Evolutionary conservation across 129 eudicot genomes (phyloP).

Genomic region (Logfia minima): DNA sequence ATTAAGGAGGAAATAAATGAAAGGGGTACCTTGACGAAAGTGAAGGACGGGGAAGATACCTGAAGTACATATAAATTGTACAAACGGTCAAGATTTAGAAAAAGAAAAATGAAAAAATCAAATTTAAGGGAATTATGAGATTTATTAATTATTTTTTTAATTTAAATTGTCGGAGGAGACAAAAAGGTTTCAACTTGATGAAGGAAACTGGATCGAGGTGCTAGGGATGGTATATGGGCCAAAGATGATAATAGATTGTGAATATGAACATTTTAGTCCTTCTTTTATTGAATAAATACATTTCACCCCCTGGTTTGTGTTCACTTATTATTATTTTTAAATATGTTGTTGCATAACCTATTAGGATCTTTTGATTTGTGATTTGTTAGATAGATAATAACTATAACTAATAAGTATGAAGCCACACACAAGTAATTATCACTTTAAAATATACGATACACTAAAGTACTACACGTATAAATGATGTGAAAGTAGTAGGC

Average conservation of each 20-base stretch:
- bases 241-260: slow-evolving; percentile 1
- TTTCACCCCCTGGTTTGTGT: neutral
- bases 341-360: too few species aligned
- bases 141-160: slow-evolving; percentile 2
- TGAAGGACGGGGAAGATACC: slow-evolving; percentile 49
- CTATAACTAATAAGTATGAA: too few species aligned
- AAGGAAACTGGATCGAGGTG: slow-evolving; percentile 27
- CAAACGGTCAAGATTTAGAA: slow-evolving; percentile 48
- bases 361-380: too few species aligned
- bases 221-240: slow-evolving; percentile 32
- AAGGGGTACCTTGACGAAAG: neutral
- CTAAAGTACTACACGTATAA: too few species aligned
- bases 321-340: neutral
- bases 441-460: too few species aligned
- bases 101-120: neutral
- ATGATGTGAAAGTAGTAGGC: too few species aligned
- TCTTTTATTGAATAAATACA: slow-evolving; percentile 4
- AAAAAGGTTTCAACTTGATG: slow-evolving; percentile 35
- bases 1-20: slow-evolving; percentile 29
- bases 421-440: too few species aligned
- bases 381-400: too few species aligned
- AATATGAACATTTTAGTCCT: neutral
- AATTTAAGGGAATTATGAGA: slow-evolving; percentile 24
- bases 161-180: slow-evolving; percentile 29
- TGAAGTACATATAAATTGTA: slow-evolving; percentile 42